phyloP scores from a whole-genome alignment of 2,329 filamentous ascomycete genomes.

The Aureobasidium sp. region DNA sequence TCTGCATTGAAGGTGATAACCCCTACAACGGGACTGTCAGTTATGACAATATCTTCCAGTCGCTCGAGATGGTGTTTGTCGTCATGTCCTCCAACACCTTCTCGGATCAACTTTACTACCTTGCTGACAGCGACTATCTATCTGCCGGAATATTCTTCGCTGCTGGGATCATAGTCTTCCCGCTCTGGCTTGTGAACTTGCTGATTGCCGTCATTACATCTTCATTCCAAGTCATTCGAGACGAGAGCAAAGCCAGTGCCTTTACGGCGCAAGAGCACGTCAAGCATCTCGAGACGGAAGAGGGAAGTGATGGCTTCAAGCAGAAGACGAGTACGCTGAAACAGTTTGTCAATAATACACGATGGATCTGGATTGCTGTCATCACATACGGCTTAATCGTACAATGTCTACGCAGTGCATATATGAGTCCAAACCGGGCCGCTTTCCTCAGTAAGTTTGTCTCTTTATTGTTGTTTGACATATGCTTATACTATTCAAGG shows the following conservation, averaged over 20 bases:
- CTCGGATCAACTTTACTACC: constrained; percentile 87
- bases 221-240: constrained; percentile 94
- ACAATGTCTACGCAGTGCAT: constrained; percentile 67
- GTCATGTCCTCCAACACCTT: constrained; percentile 99
- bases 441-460: constrained; percentile 52
- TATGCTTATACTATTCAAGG: neutral
- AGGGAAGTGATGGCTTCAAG: constrained; percentile 32
- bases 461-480: too few relatives aligned
- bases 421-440: constrained; percentile 56
- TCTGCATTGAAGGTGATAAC: constrained; percentile 70
- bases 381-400: constrained; percentile 74
- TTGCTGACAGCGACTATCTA: constrained; percentile 84
- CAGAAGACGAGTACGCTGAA: constrained; percentile 50
- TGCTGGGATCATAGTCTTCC: constrained; percentile 75
- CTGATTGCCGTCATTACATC: constrained; percentile 95
- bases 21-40: constrained; percentile 80
- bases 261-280: constrained; percentile 67
- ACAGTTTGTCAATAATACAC: constrained; percentile 63
- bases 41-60: constrained; percentile 92
- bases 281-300: constrained; percentile 31
- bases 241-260: constrained; percentile 89
- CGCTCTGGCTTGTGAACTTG: constrained; percentile 93
- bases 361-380: constrained; percentile 68
- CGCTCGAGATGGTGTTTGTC: constrained; percentile 89
- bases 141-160: constrained; percentile 71